Conservation (phyloP, 106 monocot species). For the Platanthera zijinensis region DNA sequence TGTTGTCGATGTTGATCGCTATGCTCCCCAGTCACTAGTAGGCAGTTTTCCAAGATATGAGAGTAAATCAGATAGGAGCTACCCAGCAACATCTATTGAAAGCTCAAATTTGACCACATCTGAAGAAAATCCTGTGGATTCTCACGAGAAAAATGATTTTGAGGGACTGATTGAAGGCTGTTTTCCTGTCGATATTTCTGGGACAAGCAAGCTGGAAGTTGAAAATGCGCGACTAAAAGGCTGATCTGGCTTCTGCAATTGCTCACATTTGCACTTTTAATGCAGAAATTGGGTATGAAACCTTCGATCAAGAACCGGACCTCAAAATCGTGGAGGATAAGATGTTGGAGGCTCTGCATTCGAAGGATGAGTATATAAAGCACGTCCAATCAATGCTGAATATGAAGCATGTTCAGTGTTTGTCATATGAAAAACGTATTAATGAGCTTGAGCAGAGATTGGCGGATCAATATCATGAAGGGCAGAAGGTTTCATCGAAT, state of each 20-base stretch:
- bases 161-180: constrained; percentile 35
- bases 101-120: constrained; percentile 28
- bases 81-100: constrained; percentile 14
- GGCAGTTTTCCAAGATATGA: constrained; percentile 35
- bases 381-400: constrained; percentile 68
- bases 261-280: constrained; percentile 60
- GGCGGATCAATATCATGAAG: constrained; percentile 51
- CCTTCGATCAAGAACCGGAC: constrained; percentile 42
- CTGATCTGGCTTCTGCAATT: constrained; percentile 86
- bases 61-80: constrained; percentile 13
- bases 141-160: constrained; percentile 29
- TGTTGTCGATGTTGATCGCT: constrained; percentile 65
- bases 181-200: constrained; percentile 57
- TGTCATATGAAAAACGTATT: constrained; percentile 77
- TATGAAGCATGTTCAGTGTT: constrained; percentile 51
- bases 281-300: constrained; percentile 59
- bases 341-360: constrained; percentile 65
- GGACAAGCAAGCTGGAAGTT: constrained; percentile 93
- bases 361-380: constrained; percentile 77
- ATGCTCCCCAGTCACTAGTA: constrained; percentile 44
- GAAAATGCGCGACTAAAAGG: constrained; percentile 90
- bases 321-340: constrained; percentile 55
- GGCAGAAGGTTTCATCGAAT: constrained; percentile 27
- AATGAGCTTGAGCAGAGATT: constrained; percentile 85
- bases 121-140: constrained; percentile 28